Conservation (phyloP, 2,329 filamentous ascomycete species). For the Cephalotrichum gorgonifer region DNA sequence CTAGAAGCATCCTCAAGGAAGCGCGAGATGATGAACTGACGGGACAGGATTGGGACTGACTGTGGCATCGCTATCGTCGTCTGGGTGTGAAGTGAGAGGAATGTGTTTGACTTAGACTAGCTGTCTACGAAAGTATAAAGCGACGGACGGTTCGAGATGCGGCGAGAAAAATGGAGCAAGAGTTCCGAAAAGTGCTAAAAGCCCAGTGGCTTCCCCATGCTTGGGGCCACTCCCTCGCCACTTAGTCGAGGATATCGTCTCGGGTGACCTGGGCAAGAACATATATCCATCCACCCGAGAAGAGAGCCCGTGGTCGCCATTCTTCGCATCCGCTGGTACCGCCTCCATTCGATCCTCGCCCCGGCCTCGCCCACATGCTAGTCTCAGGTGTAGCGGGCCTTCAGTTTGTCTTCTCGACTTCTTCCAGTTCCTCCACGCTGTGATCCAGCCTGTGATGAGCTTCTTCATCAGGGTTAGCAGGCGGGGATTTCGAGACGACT, state of each 20-base stretch:
- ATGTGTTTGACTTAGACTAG: constrained; percentile 6
- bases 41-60: background rate
- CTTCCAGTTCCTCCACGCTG: constrained; percentile 49
- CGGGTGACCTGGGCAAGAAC: background rate
- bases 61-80: background rate
- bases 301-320: background rate
- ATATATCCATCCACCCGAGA: background rate
- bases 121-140: constrained; percentile 7
- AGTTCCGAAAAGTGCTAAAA: background rate
- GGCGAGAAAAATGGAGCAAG: constrained; percentile 2
- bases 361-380: background rate
- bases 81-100: constrained; percentile 1
- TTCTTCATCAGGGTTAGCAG: background rate
- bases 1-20: too few relatives aligned
- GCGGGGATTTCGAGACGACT: background rate
- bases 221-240: background rate
- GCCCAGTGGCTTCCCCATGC: background rate
- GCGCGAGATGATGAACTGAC: background rate
- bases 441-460: background rate
- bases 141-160: background rate
- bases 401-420: constrained; percentile 37
- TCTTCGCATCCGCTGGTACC: background rate
- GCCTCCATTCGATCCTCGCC: background rate
- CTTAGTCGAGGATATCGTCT: background rate
- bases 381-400: background rate